Base-by-base conservation (phyloP, 1,139 yeast genomes). In the Hyphopichia buzzinii region DNA sequence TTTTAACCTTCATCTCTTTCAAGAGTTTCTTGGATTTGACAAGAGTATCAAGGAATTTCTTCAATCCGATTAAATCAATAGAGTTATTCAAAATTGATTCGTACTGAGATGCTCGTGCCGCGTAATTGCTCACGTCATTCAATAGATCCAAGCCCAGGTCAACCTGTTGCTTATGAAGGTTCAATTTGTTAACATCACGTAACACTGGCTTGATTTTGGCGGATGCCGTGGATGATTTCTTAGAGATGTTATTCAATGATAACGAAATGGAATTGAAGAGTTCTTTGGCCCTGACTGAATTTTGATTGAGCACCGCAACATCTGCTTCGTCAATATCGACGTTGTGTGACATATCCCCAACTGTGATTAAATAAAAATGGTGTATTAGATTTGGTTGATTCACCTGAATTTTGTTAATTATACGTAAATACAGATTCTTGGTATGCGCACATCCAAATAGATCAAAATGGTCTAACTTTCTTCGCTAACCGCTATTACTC, bases 261-360 rank as follows among this genome's bases (percentile, higher is more conserved):
- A 64, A 58, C 13, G 79, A 69, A 38, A 89, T 80, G 34, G 74
- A 64, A 3, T 62, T 57, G 19, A 89, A 77, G 27, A 88, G 59
- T 14, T 70, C 72, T 31, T 74, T 74, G 5, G 89, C 77, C 39
- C 77, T 74, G 34, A 71, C 59, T 25, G 89, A 66, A 39, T 85
- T 83, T 51, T 85, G 94, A 39, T 85, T 85, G 29, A 89, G 69
- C 8, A 89, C 89, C 3, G 88, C 81, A 33, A 87, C 81, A 49
- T 88, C 96, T 3, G 94, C 90, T 55, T 85, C 95, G 52, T 86
- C 95, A 2, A 80, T 68, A 50, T 84, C 92, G 11, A 62, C 62
- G 38, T 53, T 49, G 32, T 40, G 47, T 30, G 47, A 37, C 58
- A 54, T 54, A 10, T n/a, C n/a, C n/a, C n/a, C n/a, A n/a, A n/a